Conservation (phyloP, 2,329 filamentous ascomycete species). For the Exophiala bonariae region DNA sequence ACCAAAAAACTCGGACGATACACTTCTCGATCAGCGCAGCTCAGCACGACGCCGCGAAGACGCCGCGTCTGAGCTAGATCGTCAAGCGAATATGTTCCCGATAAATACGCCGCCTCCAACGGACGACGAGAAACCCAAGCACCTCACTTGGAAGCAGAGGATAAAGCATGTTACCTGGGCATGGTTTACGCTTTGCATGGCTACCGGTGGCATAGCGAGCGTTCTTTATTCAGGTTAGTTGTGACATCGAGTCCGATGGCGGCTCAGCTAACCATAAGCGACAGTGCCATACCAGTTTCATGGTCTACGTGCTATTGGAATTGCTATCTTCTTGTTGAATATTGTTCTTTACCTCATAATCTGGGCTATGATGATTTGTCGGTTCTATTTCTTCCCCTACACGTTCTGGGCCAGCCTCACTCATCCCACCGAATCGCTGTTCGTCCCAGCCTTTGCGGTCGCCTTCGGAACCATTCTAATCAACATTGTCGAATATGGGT, state of each 20-base stretch:
- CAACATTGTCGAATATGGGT: conserved; percentile 75
- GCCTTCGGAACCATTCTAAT: conserved; percentile 75
- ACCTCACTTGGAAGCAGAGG: conserved; percentile 53
- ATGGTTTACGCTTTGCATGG: conserved; percentile 72
- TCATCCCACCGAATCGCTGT: conserved; percentile 76
- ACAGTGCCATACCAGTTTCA: conserved; percentile 53
- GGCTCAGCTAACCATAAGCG: conserved; percentile 16
- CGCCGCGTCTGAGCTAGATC: too few relatives aligned
- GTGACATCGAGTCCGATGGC: conserved; percentile 8
- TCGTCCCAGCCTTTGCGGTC: conserved; percentile 68
- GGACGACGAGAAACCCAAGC: conserved; percentile 25
- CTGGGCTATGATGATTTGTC: conserved; percentile 61
- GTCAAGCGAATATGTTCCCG: too few relatives aligned
- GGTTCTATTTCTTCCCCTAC: conserved; percentile 69
- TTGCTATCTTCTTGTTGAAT: conserved; percentile 64
- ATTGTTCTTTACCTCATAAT: conserved; percentile 64
- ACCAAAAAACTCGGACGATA: conserved; percentile 12
- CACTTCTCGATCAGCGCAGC: too few relatives aligned
- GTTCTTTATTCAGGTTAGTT: conserved; percentile 56
- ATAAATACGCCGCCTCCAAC: background rate
- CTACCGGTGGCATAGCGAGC: conserved; percentile 61
- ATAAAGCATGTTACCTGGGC: conserved; percentile 71
- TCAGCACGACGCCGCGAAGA: too few relatives aligned
- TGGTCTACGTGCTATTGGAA: conserved; percentile 61
- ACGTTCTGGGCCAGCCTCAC: conserved; percentile 71